phyloP scores from a whole-genome alignment of 2,329 filamentous ascomycete species.

The Penicillium sp. region DNA sequence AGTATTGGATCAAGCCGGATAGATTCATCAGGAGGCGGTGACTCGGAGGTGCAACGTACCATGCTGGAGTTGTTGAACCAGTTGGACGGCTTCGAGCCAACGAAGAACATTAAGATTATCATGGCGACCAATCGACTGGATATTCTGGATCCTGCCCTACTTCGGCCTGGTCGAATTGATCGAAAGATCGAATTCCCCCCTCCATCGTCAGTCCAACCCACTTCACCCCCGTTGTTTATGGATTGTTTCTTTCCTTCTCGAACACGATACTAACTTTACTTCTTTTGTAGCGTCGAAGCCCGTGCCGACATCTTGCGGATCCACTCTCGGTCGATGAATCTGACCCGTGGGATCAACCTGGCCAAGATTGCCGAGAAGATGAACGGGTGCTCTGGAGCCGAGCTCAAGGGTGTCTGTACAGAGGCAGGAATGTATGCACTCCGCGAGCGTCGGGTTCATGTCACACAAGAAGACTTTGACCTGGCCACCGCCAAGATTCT shows the following conservation, averaged over 20 bases:
- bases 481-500: constrained; percentile 97
- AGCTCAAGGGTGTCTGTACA: constrained; percentile 97
- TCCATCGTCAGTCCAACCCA: constrained; percentile 58
- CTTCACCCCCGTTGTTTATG: neutral
- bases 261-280: constrained; percentile 18
- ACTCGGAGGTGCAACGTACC: constrained; percentile 96
- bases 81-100: constrained; percentile 96
- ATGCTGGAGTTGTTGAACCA: constrained; percentile 99
- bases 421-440: constrained; percentile 98
- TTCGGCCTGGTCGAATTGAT: constrained; percentile 96
- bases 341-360: constrained; percentile 94
- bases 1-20: constrained; percentile 97
- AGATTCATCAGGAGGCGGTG: constrained; percentile 89
- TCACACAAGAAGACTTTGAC: constrained; percentile 98
- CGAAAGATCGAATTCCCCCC: constrained; percentile 98
- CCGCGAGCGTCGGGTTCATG: constrained; percentile 90
- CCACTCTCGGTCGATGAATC: constrained; percentile 96
- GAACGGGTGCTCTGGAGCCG: constrained; percentile 96
- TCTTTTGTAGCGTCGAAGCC: constrained; percentile 66
- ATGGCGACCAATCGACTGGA: constrained; percentile 99
- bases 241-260: neutral
- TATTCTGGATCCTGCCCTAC: constrained; percentile 89
- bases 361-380: constrained; percentile 99
- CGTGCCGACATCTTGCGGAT: constrained; percentile 97
- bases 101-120: constrained; percentile 99